A percentile compares a stretch with the other conserved stretches of the same genome.
phyloP scores from a whole-genome alignment of 306 rosid genomes.

The Fragaria vesca region DNA sequence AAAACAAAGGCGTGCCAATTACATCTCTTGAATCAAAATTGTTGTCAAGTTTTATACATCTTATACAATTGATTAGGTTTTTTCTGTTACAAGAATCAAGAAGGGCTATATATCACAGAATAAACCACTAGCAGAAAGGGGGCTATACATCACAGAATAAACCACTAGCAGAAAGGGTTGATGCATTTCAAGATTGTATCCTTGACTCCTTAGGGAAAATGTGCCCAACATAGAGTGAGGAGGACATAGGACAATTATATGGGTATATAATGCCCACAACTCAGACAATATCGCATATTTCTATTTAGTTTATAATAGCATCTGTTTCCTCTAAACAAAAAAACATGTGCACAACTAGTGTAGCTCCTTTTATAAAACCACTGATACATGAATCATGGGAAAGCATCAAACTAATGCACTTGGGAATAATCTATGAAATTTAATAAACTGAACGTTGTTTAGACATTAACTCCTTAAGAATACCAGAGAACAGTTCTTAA shows the following conservation, averaged over 20 bases:
- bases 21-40: not conserved
- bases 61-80: not conserved
- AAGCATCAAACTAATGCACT: not conserved
- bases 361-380: not conserved
- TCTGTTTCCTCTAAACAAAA: not conserved
- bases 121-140: not conserved
- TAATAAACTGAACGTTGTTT: not conserved
- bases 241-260: not conserved
- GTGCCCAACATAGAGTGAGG: not conserved
- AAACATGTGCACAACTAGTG: not conserved
- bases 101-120: not conserved
- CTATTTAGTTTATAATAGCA: not conserved
- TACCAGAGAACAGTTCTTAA: not conserved
- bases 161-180: not conserved
- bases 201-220: not conserved
- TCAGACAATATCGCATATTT: not conserved
- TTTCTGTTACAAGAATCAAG: too few species aligned
- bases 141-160: too few species aligned
- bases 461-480: not conserved
- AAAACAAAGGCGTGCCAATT: too few species aligned
- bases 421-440: not conserved
- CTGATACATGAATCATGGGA: not conserved
- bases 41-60: not conserved
- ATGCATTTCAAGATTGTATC: not conserved
- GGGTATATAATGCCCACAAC: not conserved